phyloP scores from a whole-genome alignment of 345 rosid genomes.

The Corchorus capsularis region DNA sequence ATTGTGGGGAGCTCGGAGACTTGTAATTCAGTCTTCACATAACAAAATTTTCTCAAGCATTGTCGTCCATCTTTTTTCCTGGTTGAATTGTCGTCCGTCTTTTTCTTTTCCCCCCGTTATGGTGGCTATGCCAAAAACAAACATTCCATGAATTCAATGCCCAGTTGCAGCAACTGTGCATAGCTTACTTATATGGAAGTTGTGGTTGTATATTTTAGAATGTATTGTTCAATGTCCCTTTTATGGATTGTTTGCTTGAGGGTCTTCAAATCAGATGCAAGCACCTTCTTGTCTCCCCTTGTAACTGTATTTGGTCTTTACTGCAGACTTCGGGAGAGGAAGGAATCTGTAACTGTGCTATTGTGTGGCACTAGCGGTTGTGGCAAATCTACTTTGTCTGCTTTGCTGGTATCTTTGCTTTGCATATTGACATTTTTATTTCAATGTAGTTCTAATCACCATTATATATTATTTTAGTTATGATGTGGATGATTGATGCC shows the following conservation, averaged over 20 bases:
- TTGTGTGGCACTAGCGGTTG: constrained; percentile 99
- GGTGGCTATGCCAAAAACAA: background rate
- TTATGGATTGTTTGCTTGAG: background rate
- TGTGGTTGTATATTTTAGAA: background rate
- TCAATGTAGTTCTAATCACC: background rate
- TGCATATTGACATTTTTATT: constrained; percentile 18
- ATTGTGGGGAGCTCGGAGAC: background rate
- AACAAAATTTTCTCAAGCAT: background rate
- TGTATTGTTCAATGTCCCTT: background rate
- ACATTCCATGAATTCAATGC: background rate
- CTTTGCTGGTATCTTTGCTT: constrained; percentile 74
- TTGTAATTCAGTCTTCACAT: background rate
- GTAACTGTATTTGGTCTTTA: constrained; percentile 25
- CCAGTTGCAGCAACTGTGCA: background rate
- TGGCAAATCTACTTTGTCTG: constrained; percentile 99
- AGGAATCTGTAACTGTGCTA: constrained; percentile 93
- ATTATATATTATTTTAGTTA: too few species aligned
- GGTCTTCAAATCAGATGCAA: constrained; percentile 4
- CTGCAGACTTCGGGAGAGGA: constrained; percentile 96
- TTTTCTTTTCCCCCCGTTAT: background rate
- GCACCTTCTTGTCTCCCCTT: constrained; percentile 1
- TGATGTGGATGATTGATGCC: background rate
- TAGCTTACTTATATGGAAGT: background rate
- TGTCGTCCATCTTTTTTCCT: too few species aligned
- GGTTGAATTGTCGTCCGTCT: background rate